Conservation (phyloP, 345 rosid species). For the Pugionium dolabratum region DNA sequence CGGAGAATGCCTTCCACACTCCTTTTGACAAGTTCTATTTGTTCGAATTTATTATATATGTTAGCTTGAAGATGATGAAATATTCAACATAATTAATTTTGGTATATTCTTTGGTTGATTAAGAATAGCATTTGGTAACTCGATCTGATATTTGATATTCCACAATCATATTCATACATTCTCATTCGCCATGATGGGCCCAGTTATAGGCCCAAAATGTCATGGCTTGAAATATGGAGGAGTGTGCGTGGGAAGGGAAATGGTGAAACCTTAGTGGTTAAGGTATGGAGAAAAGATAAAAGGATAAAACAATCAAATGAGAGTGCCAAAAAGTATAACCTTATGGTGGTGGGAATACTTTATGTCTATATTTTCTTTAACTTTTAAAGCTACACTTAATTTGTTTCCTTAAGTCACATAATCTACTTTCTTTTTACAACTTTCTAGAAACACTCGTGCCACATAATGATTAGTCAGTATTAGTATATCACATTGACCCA, state of each 20-base stretch:
- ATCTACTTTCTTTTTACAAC: slow-evolving; percentile 12
- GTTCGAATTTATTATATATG: background rate
- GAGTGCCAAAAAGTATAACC: slow-evolving; percentile 23
- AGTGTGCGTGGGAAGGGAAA: slow-evolving; percentile 9
- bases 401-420: slow-evolving; percentile 27
- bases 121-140: too few species aligned
- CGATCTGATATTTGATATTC: background rate
- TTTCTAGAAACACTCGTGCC: slow-evolving; percentile 4
- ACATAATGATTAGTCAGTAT: background rate
- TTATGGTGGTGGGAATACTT: slow-evolving; percentile 33
- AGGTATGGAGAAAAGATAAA: slow-evolving; percentile 5
- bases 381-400: slow-evolving; percentile 22
- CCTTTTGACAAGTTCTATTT: background rate
- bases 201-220: slow-evolving; percentile 3
- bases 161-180: too few species aligned
- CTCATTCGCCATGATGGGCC: too few species aligned
- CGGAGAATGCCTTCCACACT: background rate
- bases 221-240: background rate
- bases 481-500: background rate
- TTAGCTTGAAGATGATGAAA: too few species aligned
- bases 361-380: too few species aligned
- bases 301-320: slow-evolving; percentile 20
- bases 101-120: too few species aligned
- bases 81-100: too few species aligned
- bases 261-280: slow-evolving; percentile 41